A percentile compares a stretch with the other conserved stretches of the same genome.
These are phyloP conservation scores for Gymnopilus junonius DNA, from an alignment of 768 basidiomycete genomes.

Conservation along the genomic window DNA sequence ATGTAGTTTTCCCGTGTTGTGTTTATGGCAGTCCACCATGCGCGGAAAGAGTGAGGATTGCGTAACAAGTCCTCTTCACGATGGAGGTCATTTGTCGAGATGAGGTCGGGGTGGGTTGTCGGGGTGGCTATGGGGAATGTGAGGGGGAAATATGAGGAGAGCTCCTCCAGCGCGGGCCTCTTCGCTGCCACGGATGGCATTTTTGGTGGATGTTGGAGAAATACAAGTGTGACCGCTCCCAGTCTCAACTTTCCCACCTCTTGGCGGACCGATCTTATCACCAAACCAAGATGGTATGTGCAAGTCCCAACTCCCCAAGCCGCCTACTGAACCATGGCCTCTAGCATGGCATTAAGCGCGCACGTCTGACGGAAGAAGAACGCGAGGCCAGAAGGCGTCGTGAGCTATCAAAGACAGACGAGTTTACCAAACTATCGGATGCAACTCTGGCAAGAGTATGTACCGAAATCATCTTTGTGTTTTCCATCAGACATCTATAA, in stretches of 20 bases:
- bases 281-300: constrained; percentile 8
- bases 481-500: constrained; percentile 33
- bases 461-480: constrained; percentile 7
- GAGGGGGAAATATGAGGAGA: constrained; percentile 73
- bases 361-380: constrained; percentile 59
- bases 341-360: constrained; percentile 78
- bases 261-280: not conserved
- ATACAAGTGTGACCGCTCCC: not conserved
- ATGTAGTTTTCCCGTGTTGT: constrained; percentile 69
- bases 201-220: constrained; percentile 21
- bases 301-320: not conserved
- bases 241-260: not conserved
- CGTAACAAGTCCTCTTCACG: constrained; percentile 94
- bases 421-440: constrained; percentile 70
- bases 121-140: constrained; percentile 87
- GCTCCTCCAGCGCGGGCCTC: constrained; percentile 49
- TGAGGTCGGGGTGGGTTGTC: constrained; percentile 72
- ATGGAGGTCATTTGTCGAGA: constrained; percentile 75
- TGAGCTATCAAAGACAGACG: constrained; percentile 76
- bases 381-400: constrained; percentile 69
- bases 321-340: not conserved
- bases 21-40: constrained; percentile 91
- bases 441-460: constrained; percentile 69
- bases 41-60: constrained; percentile 88
- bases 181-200: constrained; percentile 65